Conservation (phyloP, 1,284 basidiomycete genomes). For the Cutaneotrichosporon cyanovorans region DNA sequence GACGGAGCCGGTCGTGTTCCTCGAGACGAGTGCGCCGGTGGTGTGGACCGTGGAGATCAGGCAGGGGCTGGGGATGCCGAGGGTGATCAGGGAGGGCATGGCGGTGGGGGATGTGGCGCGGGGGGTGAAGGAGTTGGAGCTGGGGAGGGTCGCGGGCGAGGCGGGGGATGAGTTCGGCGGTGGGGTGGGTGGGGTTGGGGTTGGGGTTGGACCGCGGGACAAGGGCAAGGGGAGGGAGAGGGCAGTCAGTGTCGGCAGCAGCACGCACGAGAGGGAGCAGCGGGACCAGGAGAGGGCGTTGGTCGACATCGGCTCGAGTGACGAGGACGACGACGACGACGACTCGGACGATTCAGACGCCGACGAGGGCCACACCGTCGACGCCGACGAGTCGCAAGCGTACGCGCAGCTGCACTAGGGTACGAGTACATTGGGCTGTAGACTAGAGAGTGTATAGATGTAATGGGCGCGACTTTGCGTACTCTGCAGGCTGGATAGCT, state of each 20-base stretch:
- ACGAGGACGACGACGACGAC: not conserved
- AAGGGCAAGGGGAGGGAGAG: not conserved
- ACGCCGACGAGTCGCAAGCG: constrained; percentile 8
- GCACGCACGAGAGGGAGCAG: not conserved
- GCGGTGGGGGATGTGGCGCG: constrained; percentile 12
- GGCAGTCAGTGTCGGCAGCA: not conserved
- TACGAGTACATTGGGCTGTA: not conserved
- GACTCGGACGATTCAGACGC: not conserved
- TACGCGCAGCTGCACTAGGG: constrained; percentile 15
- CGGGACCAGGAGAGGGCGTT: no score
- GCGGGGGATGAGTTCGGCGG: constrained; percentile 3
- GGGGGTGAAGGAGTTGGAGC: constrained; percentile 14
- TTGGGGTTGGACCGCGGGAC: not conserved
- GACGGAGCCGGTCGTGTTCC: constrained; percentile 48
- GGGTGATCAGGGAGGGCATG: constrained; percentile 18
- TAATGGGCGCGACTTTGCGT: no score
- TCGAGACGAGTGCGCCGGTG: constrained; percentile 73
- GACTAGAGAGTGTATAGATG: not conserved
- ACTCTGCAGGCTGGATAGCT: no score
- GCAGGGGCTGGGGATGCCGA: constrained; percentile 16
- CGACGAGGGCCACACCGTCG: constrained; percentile 1
- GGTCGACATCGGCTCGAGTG: no score
- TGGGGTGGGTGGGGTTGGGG: constrained; percentile 1
- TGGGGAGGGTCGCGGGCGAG: not conserved
- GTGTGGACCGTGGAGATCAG: constrained; percentile 74